These are phyloP conservation scores for Penicillium herquei DNA, from an alignment of 495 filamentous ascomycete species.

Conservation along the genomic window DNA sequence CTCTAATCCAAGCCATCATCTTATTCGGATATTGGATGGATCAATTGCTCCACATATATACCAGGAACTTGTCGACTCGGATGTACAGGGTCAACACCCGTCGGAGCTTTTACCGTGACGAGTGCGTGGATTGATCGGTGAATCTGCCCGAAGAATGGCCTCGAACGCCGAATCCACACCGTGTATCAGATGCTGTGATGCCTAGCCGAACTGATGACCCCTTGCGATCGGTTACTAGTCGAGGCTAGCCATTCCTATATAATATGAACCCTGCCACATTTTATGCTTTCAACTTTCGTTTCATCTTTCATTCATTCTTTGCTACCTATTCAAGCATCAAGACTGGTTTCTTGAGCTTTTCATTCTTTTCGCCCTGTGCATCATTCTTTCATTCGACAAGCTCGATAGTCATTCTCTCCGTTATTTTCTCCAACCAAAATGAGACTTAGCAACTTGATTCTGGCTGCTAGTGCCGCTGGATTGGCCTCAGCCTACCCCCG, in stretches of 20 bases:
- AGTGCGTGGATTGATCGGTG: slow-evolving; percentile 1
- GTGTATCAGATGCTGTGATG: slow-evolving; percentile 13
- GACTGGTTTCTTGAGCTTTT: slow-evolving; percentile 26
- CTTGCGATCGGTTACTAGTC: not conserved
- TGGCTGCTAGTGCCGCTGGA: slow-evolving; percentile 24
- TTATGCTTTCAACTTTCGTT: not conserved
- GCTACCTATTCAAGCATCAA: slow-evolving; percentile 20
- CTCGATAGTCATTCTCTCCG: slow-evolving; percentile 24
- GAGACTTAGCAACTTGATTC: slow-evolving; percentile 26
- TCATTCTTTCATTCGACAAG: slow-evolving; percentile 20
- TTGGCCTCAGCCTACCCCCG: slow-evolving; percentile 22
- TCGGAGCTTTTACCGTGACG: slow-evolving; percentile 6
- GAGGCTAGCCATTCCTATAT: slow-evolving; percentile 15
- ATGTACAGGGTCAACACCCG: not conserved
- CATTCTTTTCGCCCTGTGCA: slow-evolving; percentile 13
- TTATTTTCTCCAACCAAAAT: slow-evolving; percentile 14
- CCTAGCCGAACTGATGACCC: slow-evolving; percentile 8
- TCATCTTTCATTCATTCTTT: slow-evolving; percentile 13
- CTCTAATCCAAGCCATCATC: not conserved
- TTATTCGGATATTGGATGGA: slow-evolving; percentile 2
- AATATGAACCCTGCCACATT: slow-evolving; percentile 5
- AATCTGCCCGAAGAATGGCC: not conserved
- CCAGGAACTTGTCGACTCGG: not conserved
- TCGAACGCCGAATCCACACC: slow-evolving; percentile 14
- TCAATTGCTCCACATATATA: slow-evolving; percentile 4